Evolutionary conservation across 2,329 filamentous ascomycete genomes (phyloP), one percentile per base, ranked within the genome.

Genomic region (Aspergillus persii): DNA sequence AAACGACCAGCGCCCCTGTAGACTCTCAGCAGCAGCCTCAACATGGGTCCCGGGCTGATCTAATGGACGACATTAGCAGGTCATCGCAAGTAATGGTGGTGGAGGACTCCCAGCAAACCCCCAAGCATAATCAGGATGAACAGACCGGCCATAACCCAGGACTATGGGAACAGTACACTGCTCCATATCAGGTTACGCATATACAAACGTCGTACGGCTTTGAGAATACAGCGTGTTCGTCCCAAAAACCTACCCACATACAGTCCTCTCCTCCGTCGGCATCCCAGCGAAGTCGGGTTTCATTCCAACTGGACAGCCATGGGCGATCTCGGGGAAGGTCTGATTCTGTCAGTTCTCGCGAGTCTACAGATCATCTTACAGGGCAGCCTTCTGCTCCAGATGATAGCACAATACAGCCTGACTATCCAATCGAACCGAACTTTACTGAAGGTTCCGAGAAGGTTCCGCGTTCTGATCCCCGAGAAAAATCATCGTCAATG

Each of bases 91-190:
- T 66, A 9, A 62, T 71, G 3, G 68, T 75, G 50, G 71, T 76
- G 15, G 74, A 71, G 59, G 72, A 76, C 61, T 76, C 74, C 39
- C 74, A 76, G 54, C 69, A 68, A 46, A 73, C 74, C 29, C 71
- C 72, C 2, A 63, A 61, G 8, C 57, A 31, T 5, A 51, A 55
- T 44, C 55, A 60, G 15, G 58, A 62, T 36, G 56, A 57, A 15
- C 51, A 61, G 11, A 30, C 26, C 29, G 53, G 54, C 31, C 31
- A 52, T 6, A 11, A 36, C 29, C 15, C 52, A 46, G 51, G 58
- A 30, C 55, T 26, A n/a, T 58, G 57, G 50, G n/a, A 54, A 11
- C 50, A 54, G 33, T 50, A 53, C 11, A 51, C 54, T 9, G 30
- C 41, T 30, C 47, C 31, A 23, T n/a, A 46, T 41, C 29, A 54